Percentiles rank a stretch among this genome's conserved stretches.
Evolutionary conservation across 1,284 basidiomycete species (phyloP).

Genomic region (Moesziomyces globuligerus): DNA sequence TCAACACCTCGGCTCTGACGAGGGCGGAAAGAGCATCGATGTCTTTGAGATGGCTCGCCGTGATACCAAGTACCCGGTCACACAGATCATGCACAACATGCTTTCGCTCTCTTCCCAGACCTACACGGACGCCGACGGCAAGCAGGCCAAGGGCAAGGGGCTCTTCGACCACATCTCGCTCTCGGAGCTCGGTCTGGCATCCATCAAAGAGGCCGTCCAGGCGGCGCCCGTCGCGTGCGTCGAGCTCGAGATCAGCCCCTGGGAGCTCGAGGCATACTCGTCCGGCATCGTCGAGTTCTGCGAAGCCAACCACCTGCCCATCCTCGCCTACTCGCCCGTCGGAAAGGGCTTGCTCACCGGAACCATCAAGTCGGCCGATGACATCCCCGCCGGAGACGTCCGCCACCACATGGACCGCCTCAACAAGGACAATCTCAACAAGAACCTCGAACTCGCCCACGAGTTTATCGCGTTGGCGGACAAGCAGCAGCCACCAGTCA

Average conservation of each 20-base stretch:
- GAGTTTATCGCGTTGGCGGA: constrained; percentile 66
- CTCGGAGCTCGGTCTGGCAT: constrained; percentile 53
- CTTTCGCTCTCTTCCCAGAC: constrained; percentile 33
- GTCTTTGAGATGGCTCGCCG: constrained; percentile 56
- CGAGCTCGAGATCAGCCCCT: constrained; percentile 76
- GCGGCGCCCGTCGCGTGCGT: constrained; percentile 71
- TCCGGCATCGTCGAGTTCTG: constrained; percentile 68
- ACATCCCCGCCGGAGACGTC: constrained; percentile 72
- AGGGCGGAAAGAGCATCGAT: constrained; percentile 55
- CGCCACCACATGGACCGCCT: constrained; percentile 68
- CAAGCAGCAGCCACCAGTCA: constrained; percentile 63
- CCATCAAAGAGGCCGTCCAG: constrained; percentile 50
- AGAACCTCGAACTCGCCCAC: constrained; percentile 72
- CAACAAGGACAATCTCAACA: constrained; percentile 72
- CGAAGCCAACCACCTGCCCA: constrained; percentile 71
- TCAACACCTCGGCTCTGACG: constrained; percentile 45
- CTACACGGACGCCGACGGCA: constrained; percentile 31
- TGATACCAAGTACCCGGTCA: constrained; percentile 28
- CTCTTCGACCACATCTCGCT: constrained; percentile 59
- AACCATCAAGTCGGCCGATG: constrained; percentile 70
- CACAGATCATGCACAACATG: constrained; percentile 53
- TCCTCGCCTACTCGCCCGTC: constrained; percentile 73
- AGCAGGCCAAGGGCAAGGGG: constrained; percentile 45
- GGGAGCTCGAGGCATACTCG: constrained; percentile 70
- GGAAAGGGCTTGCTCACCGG: constrained; percentile 74